phyloP scores from a whole-genome alignment of 2,329 filamentous ascomycete genomes.

The Aspergillus ochraceus region DNA sequence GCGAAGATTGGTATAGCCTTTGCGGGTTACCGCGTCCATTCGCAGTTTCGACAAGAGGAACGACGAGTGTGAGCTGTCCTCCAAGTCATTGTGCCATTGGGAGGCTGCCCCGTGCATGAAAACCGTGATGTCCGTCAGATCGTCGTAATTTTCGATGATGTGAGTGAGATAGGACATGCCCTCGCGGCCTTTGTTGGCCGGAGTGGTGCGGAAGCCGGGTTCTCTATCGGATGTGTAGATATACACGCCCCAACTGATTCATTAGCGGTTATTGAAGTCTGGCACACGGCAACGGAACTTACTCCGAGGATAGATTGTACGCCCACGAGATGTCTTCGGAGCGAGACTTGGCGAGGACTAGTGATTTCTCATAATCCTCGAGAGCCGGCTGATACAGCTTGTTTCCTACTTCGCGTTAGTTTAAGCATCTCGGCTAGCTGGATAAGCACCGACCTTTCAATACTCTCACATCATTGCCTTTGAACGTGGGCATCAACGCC shows the following conservation, averaged over 20 bases:
- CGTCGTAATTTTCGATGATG: slow-evolving; percentile 61
- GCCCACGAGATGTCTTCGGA: slow-evolving; percentile 8
- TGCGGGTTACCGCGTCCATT: slow-evolving; percentile 27
- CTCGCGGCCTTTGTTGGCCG: slow-evolving; percentile 54
- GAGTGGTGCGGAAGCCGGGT: slow-evolving; percentile 14
- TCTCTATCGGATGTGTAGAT: slow-evolving; percentile 20
- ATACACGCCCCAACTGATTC: slow-evolving; percentile 14
- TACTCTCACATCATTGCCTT: background rate
- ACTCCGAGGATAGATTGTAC: slow-evolving; percentile 6
- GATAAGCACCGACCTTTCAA: background rate
- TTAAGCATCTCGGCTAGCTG: background rate
- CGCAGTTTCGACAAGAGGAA: slow-evolving; percentile 25
- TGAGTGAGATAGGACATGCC: slow-evolving; percentile 63
- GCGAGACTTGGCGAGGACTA: slow-evolving; percentile 9
- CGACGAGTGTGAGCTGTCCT: slow-evolving; percentile 19
- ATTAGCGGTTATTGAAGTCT: background rate
- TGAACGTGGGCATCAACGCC: background rate
- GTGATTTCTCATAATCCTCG: background rate
- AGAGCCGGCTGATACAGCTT: background rate
- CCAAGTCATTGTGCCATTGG: slow-evolving; percentile 30
- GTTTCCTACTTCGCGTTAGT: background rate
- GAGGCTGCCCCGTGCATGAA: slow-evolving; percentile 52
- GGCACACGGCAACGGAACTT: background rate
- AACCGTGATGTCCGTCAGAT: slow-evolving; percentile 56
- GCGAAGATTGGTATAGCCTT: slow-evolving; percentile 37